Conservation (phyloP, 2,329 filamentous ascomycete genomes). For the Colletotrichum echinochloae region DNA sequence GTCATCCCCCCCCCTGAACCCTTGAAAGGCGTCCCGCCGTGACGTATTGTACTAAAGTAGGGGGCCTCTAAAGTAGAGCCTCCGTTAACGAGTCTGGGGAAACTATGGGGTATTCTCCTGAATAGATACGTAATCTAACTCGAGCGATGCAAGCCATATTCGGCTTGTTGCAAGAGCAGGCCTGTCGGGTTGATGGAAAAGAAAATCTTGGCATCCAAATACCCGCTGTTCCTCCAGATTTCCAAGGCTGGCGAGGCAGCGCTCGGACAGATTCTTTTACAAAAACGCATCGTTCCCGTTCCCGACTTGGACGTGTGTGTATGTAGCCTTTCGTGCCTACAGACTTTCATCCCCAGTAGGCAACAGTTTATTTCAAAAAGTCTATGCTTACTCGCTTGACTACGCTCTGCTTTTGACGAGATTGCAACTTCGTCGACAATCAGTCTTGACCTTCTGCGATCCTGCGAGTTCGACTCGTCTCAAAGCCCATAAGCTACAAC, state of each 20-base stretch:
- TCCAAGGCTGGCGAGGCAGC: slow-evolving; percentile 2
- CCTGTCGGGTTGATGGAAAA: slow-evolving; percentile 25
- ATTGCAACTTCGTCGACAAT: not conserved
- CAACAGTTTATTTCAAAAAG: slow-evolving; percentile 4
- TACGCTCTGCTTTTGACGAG: not conserved
- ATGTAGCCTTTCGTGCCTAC: not conserved
- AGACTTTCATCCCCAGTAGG: not conserved
- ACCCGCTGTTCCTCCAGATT: slow-evolving; percentile 4
- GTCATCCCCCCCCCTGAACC: slow-evolving; percentile 31
- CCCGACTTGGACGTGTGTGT: not conserved
- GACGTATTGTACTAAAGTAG: no score
- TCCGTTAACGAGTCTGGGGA: slow-evolving; percentile 31
- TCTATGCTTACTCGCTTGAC: slow-evolving; percentile 8
- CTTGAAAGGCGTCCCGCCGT: slow-evolving; percentile 28
- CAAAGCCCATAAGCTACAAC: not conserved
- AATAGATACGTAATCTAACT: slow-evolving; percentile 35
- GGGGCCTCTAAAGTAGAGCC: no score
- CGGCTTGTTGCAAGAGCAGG: slow-evolving; percentile 19
- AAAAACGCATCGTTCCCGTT: slow-evolving; percentile 33
- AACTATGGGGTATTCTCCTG: slow-evolving; percentile 26
- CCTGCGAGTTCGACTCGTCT: not conserved
- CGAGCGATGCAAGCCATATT: slow-evolving; percentile 14
- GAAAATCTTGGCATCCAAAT: slow-evolving; percentile 29
- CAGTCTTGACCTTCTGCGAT: not conserved
- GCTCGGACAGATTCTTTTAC: slow-evolving; percentile 27